These are phyloP conservation scores for Papiliotrema flavescens DNA, from an alignment of 1,284 basidiomycete genomes.

Conservation along the genomic window DNA sequence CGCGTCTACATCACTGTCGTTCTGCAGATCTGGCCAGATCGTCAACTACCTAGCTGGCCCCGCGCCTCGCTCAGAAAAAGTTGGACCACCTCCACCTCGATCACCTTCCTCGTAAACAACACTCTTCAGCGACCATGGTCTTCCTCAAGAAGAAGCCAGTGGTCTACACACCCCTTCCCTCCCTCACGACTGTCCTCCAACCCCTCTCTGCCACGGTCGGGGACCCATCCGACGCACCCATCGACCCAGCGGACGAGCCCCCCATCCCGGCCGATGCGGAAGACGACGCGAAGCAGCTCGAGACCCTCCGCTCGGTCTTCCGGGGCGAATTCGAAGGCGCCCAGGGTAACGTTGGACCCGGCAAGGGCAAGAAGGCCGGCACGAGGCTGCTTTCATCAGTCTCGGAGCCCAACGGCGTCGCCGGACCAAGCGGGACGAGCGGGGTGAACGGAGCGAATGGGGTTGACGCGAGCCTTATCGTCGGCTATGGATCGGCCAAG, in stretches of 20 bases:
- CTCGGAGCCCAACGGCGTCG: not conserved
- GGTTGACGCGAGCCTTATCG: not conserved
- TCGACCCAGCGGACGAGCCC: not conserved
- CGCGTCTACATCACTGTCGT: too few species aligned
- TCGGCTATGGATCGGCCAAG: not conserved
- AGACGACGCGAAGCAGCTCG: constrained; percentile 42
- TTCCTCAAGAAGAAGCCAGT: constrained; percentile 88
- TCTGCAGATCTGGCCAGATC: not conserved
- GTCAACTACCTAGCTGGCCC: not conserved
- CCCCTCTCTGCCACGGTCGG: constrained; percentile 48
- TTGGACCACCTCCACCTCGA: not conserved
- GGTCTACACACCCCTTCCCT: constrained; percentile 60
- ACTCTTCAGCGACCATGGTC: constrained; percentile 61
- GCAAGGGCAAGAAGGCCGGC: constrained; percentile 12
- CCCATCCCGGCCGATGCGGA: constrained; percentile 32
- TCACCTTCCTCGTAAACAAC: not conserved
- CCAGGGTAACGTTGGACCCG: constrained; percentile 1
- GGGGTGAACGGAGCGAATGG: not conserved
- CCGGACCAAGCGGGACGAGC: not conserved
- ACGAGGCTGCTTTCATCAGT: constrained; percentile 1
- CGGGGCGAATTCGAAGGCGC: constrained; percentile 17
- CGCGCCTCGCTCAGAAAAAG: not conserved
- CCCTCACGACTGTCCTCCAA: constrained; percentile 55
- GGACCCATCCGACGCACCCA: not conserved
- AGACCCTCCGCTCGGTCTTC: constrained; percentile 30